Percentiles rank a stretch among this genome's conserved stretches.
Conservation (phyloP, 192 early-diverging fungal species). For the Borealophlyctis nickersoniae region DNA sequence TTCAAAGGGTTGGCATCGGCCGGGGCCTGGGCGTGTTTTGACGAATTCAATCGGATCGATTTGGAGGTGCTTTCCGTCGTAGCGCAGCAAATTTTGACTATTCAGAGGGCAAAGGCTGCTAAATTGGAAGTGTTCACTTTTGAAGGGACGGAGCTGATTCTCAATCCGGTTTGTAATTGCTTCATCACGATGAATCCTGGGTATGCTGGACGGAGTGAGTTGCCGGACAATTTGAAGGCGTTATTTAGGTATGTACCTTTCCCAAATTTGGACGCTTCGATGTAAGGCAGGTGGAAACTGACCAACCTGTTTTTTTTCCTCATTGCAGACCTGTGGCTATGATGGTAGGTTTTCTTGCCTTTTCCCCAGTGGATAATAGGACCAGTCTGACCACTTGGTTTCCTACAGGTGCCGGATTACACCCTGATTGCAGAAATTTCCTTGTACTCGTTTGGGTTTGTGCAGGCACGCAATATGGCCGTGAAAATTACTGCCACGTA, state of each 20-base stretch:
- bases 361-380: slow-evolving; percentile 3
- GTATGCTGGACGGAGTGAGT: slow-evolving; percentile 57
- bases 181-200: slow-evolving; percentile 70
- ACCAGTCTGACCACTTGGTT: slow-evolving; percentile 11
- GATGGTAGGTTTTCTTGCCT: slow-evolving; percentile 39
- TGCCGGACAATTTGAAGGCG: slow-evolving; percentile 65
- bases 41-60: slow-evolving; percentile 64
- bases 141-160: slow-evolving; percentile 55
- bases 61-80: slow-evolving; percentile 62
- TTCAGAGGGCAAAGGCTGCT: slow-evolving; percentile 58
- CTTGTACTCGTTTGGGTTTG: slow-evolving; percentile 62
- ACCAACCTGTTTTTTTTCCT: too few relatives aligned
- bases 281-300: too few relatives aligned
- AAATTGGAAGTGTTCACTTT: slow-evolving; percentile 54
- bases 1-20: slow-evolving; percentile 61
- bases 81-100: slow-evolving; percentile 61
- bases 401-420: slow-evolving; percentile 54
- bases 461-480: slow-evolving; percentile 48
- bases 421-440: slow-evolving; percentile 63
- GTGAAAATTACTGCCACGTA: slow-evolving; percentile 63
- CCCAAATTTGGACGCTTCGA: background rate
- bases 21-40: slow-evolving; percentile 65
- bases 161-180: slow-evolving; percentile 51
- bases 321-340: slow-evolving; percentile 51
- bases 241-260: slow-evolving; percentile 42